Conservation (phyloP, 73 alveolate genomes). For the Paramecium pentaurelia region DNA sequence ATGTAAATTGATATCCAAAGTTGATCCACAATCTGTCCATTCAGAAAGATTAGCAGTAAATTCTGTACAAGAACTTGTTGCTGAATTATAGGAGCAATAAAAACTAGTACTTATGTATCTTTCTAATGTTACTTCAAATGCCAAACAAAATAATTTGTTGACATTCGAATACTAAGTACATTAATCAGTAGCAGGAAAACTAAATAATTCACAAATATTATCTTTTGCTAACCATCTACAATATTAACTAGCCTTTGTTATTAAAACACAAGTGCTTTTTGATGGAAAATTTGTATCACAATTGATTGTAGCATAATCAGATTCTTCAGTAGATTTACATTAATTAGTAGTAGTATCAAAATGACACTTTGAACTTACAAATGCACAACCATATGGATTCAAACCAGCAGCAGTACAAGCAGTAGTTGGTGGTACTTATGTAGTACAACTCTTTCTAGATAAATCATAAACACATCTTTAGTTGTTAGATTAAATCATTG, state of each 20-base stretch:
- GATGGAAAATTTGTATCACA: conserved; percentile 20
- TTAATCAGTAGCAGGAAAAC: not conserved
- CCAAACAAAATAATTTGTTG: not conserved
- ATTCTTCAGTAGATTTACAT: not conserved
- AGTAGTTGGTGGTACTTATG: not conserved
- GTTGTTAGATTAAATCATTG: not conserved
- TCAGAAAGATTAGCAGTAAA: not conserved
- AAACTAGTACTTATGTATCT: not conserved
- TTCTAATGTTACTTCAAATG: not conserved
- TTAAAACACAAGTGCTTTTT: not conserved
- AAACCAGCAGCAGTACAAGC: not conserved
- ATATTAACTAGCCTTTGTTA: not conserved
- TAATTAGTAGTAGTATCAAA: not conserved
- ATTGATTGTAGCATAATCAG: not conserved
- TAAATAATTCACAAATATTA: not conserved
- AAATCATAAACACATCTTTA: not conserved
- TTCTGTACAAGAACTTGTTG: not conserved
- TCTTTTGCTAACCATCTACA: not conserved
- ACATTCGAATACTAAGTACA: not conserved
- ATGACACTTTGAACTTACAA: not conserved
- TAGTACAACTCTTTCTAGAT: not conserved
- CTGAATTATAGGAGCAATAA: not conserved
- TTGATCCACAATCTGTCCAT: conserved; percentile 2
- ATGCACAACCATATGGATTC: conserved; percentile 25
- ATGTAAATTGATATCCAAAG: not conserved